These are phyloP conservation scores for Dipteronia dyeriana DNA, from an alignment of 345 rosid species.

Conservation along the genomic window DNA sequence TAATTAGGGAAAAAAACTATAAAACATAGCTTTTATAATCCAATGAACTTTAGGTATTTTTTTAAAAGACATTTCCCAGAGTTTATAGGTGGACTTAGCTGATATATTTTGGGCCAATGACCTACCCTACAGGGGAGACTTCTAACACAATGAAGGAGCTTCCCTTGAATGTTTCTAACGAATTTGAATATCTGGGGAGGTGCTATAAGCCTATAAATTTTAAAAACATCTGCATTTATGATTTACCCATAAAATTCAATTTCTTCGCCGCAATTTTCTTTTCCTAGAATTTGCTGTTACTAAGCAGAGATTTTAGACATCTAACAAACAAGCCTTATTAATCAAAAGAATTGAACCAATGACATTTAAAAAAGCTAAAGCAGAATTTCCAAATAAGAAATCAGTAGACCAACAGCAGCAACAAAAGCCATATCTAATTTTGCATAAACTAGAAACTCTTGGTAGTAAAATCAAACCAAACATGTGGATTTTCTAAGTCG, in stretches of 20 bases:
- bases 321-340: background rate
- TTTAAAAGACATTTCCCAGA: too few relatives aligned
- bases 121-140: background rate
- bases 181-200: background rate
- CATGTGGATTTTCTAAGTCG: background rate
- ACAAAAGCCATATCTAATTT: background rate
- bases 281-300: background rate
- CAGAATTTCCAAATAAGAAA: background rate
- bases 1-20: background rate
- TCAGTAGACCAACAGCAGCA: background rate
- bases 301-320: background rate
- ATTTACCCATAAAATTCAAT: background rate
- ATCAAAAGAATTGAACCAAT: background rate
- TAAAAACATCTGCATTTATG: background rate
- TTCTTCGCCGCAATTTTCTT: background rate
- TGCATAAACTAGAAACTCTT: background rate
- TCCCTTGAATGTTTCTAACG: too few relatives aligned
- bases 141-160: background rate
- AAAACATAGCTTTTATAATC: background rate
- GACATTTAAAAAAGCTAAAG: background rate
- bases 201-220: background rate
- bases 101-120: background rate
- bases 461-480: background rate
- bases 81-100: too few relatives aligned
- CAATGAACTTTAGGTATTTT: background rate